phyloP scores from a whole-genome alignment of 257 asterid species.

The Verbascum thapsus region DNA sequence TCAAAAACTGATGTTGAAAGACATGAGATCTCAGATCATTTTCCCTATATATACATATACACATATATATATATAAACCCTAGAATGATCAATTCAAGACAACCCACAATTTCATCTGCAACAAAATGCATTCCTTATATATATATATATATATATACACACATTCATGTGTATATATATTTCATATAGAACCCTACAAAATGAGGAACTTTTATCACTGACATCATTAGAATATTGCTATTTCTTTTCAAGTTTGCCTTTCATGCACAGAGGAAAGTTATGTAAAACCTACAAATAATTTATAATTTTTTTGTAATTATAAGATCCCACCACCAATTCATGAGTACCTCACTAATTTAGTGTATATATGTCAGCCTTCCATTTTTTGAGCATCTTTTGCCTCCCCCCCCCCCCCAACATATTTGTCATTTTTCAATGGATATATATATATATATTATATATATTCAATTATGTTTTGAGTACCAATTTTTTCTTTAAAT shows the following conservation, averaged over 20 bases:
- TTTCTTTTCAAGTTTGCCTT: background rate
- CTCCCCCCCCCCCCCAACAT: constrained; percentile 55
- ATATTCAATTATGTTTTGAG: constrained; percentile 29
- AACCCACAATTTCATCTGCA: no score
- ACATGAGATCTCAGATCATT: no score
- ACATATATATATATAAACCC: no score
- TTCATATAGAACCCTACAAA: constrained; percentile 12
- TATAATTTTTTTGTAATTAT: background rate
- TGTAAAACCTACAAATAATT: background rate
- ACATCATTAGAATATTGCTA: constrained; percentile 19
- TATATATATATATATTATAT: no score
- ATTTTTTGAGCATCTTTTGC: constrained; percentile 48
- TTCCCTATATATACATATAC: no score
- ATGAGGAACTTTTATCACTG: constrained; percentile 14
- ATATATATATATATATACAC: no score
- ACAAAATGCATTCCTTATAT: no score
- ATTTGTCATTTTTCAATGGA: constrained; percentile 33
- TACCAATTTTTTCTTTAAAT: background rate
- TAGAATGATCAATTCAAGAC: no score
- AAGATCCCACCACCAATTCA: constrained; percentile 28
- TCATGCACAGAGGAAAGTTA: background rate
- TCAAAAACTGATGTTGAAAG: no score
- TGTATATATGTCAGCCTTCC: constrained; percentile 47
- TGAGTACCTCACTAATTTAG: constrained; percentile 24
- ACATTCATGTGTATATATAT: no score